Percentiles rank a stretch among this genome's conserved stretches.
These are phyloP conservation scores for Phylloporus rhodoxanthus DNA, from an alignment of 768 basidiomycete genomes.

Conservation along the genomic window DNA sequence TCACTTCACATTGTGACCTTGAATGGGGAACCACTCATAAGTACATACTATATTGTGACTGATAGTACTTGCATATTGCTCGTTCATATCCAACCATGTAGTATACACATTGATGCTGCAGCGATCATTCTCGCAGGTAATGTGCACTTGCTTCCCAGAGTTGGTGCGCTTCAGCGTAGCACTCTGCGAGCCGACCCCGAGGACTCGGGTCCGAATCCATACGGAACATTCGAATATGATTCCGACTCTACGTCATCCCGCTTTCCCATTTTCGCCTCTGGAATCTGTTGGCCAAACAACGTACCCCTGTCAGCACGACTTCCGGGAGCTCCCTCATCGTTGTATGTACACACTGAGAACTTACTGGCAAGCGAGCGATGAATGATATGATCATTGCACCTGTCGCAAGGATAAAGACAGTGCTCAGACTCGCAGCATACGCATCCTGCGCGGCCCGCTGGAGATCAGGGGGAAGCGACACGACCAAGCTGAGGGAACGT, in stretches of 20 bases:
- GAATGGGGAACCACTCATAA: too few relatives aligned
- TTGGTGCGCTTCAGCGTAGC: too few relatives aligned
- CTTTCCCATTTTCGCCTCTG: neutral
- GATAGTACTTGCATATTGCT: too few relatives aligned
- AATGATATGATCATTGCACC: conserved; percentile 3
- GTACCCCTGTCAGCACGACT: neutral
- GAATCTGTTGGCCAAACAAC: neutral
- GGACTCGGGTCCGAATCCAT: neutral
- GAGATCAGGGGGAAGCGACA: conserved; percentile 8
- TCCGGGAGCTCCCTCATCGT: neutral
- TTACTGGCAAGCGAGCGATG: conserved; percentile 6
- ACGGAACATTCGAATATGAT: neutral
- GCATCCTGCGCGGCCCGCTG: conserved; percentile 7
- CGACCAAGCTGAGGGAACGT: conserved; percentile 10
- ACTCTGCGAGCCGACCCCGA: neutral
- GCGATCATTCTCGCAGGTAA: too few relatives aligned
- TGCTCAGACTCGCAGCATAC: conserved; percentile 6
- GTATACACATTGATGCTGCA: too few relatives aligned
- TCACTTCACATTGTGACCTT: too few relatives aligned
- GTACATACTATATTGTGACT: too few relatives aligned
- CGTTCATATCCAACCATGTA: too few relatives aligned
- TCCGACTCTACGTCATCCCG: neutral
- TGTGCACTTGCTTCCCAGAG: too few relatives aligned
- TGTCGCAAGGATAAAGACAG: conserved; percentile 9
- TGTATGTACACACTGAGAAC: neutral